Base-by-base conservation (phyloP, 2,329 filamentous ascomycete species). In the Chaetomium sp. region DNA sequence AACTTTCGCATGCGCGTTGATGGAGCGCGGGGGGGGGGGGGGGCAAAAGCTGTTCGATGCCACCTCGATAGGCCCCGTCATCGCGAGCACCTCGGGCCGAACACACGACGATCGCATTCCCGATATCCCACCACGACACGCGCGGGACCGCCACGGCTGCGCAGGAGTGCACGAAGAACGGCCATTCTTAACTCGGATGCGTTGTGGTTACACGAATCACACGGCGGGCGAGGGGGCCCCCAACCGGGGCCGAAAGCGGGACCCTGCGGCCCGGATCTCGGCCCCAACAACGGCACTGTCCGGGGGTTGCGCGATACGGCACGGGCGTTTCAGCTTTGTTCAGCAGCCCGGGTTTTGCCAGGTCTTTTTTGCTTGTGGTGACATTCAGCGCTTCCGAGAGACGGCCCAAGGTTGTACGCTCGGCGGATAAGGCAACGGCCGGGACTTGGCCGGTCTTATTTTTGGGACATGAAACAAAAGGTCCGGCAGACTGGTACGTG, bases 391-490 rank as follows among this genome's bases (percentile, higher is more conserved):
- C 21, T 27, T 51, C 49, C 49, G 4, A 16, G 21, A 25, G 49
- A 51, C 49, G 49, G 21, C 12, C 49, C 13, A 51, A 27, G n/a
- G 49, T 51, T 51, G 23, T 51, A 25, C 23, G 27, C 13, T 27
- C 25, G 49, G 21, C 23, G 47, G 49, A 27, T 51, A 16, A 25
- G 2, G 23, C 49, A 16, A 25, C 49, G 23, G 49, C 3, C 25
- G 49, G 23, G 23, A 51, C 49, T 51, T 25, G 29, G 29, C 6
- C 8, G 33, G 19, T 23, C 8, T 21, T 8, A 10, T 27, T 51
- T 16, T 29, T 29, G 27, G 59, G 59, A 51, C 38, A 61, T 56
- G 59, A 61, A 53, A 53, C 59, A 35, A 50, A 53, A 29, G 42
- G 38, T 13, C 45, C 45, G 21, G 45, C n/a, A 47, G 21, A 23